Conservation (phyloP, 148 eudicot genomes). For the Arbutus unedo region DNA sequence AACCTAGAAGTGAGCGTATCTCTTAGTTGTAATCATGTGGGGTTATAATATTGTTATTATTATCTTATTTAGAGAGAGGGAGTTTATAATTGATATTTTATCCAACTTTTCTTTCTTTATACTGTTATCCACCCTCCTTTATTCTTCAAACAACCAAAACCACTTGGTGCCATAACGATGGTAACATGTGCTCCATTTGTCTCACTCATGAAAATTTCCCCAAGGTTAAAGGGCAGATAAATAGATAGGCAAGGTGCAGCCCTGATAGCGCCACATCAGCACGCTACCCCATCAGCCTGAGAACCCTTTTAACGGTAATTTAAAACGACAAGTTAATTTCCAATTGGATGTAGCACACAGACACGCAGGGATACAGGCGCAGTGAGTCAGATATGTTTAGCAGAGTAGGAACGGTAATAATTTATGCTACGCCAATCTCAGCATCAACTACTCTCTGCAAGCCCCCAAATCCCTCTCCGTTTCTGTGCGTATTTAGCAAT, state of each 20-base stretch:
- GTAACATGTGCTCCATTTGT: too few species aligned
- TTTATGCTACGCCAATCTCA: neutral
- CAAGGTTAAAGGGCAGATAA: neutral
- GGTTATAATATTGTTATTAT: too few species aligned
- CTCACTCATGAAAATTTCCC: too few species aligned
- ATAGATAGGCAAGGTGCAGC: slow-evolving; percentile 4
- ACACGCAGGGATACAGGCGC: neutral
- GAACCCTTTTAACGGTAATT: neutral
- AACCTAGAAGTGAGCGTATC: too few species aligned
- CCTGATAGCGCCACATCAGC: slow-evolving; percentile 27
- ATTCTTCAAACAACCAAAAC: too few species aligned
- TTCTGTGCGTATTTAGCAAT: slow-evolving; percentile 1
- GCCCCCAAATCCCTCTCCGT: slow-evolving; percentile 14
- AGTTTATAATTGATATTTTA: too few species aligned
- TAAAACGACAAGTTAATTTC: neutral
- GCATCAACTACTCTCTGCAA: slow-evolving; percentile 22
- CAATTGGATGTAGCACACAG: neutral
- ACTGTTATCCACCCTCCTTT: too few species aligned
- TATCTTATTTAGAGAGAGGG: too few species aligned
- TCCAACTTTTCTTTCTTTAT: too few species aligned
- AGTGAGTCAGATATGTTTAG: slow-evolving; percentile 23
- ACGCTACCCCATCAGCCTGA: neutral
- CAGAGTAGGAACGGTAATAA: slow-evolving; percentile 22
- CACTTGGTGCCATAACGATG: too few species aligned
- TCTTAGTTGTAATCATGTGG: too few species aligned